Evolutionary conservation across 148 eudicot genomes (phyloP).

Genomic region (Amaranthus cruentus): DNA sequence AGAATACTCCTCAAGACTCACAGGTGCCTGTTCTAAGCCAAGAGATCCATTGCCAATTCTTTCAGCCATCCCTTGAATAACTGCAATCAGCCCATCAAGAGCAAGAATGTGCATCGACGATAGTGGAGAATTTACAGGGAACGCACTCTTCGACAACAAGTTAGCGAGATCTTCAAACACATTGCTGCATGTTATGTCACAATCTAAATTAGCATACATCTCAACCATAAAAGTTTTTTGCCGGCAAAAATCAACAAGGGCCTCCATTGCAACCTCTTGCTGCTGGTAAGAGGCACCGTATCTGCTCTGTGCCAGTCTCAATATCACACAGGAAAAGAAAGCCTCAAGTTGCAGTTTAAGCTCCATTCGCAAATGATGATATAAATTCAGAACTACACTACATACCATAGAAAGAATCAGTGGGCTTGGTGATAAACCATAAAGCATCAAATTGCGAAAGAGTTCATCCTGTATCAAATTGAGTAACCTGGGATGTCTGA

Average conservation of each 20-base stretch:
- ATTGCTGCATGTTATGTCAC: constrained; percentile 89
- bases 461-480: constrained; percentile 77
- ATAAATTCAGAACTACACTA: constrained; percentile 83
- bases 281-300: constrained; percentile 89
- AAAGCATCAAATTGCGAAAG: constrained; percentile 77
- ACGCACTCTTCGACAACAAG: constrained; percentile 85
- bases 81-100: constrained; percentile 82
- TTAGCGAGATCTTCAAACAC: constrained; percentile 89
- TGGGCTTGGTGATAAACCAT: constrained; percentile 87
- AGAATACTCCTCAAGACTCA: constrained; percentile 61
- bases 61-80: constrained; percentile 92
- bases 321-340: constrained; percentile 73
- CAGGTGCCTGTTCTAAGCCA: constrained; percentile 43
- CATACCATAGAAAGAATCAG: constrained; percentile 86
- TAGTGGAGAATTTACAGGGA: constrained; percentile 83
- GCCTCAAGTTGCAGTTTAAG: constrained; percentile 88
- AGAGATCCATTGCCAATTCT: constrained; percentile 64
- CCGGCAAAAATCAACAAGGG: constrained; percentile 94
- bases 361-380: constrained; percentile 66
- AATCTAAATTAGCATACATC: constrained; percentile 88
- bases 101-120: constrained; percentile 90
- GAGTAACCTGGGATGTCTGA: constrained; percentile 63
- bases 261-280: constrained; percentile 97
- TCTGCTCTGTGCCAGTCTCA: constrained; percentile 79
- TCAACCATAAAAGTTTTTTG: constrained; percentile 77